Base-by-base conservation (phyloP, 768 basidiomycete genomes). In the Candolleomyces aberdarensis region DNA sequence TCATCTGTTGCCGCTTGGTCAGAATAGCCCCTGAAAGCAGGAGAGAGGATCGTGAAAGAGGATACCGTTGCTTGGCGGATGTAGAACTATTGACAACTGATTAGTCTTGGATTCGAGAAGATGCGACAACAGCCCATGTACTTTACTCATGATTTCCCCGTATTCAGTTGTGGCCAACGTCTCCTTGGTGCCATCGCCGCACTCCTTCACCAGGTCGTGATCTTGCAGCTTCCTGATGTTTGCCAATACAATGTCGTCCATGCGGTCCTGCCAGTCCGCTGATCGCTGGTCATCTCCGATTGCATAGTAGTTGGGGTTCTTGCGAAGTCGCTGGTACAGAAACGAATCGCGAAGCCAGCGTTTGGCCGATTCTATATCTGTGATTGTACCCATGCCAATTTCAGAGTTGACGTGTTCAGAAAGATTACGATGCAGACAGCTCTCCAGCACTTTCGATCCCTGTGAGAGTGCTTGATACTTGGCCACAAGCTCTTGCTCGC, bases 351-450 rank as follows among this genome's bases (percentile, higher is more conserved):
- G 83, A 26, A 96, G 74, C 97, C 97, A 99, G 15, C 80, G 75
- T 65, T 89, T 90, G 1, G 94, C 96, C 6, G 82, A 83, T 2
- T 80, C 72, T 4, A 91, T 62, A 65, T 82, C 79, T 3, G 80
- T 85, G 67, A 99, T 95, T 0, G 96, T 95, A 2, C 87, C 84
- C 10, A 98, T 80, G 0, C 89, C 89, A 58, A 98, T 89, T 75
- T 99, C 96, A 1, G 94, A 94, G 68, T 98, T 98, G 64, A 99
- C 75, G 71, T 98, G 95, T 71, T 98, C 96, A 3, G 86, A 76
- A 6, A 99, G 82, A 69, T 92, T 91, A 53, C 76, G 75, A 72
- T 97, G 94, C 10, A 96, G 83, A 61, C 81, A 88, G 68, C 92
- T 95, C 74, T 98, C 96, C 39, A 99, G 79, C 15, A 89, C 75